These are phyloP conservation scores for Dichotomocladium elegans DNA, from an alignment of 371 early-diverging fungal genomes.

Conservation along the genomic window DNA sequence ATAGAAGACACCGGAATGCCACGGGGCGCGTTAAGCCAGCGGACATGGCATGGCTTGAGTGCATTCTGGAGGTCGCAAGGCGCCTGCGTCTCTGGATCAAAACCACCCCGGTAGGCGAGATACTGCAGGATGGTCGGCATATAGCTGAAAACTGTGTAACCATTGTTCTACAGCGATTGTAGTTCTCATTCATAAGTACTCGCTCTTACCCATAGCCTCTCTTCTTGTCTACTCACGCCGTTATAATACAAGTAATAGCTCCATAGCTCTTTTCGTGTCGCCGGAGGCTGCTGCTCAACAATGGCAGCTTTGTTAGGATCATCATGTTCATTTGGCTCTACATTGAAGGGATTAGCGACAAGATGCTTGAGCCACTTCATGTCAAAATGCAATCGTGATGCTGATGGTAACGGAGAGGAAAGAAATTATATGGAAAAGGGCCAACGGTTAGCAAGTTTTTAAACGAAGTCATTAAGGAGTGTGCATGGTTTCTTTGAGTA, in stretches of 20 bases:
- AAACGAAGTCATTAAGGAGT: no score
- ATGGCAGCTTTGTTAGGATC: neutral
- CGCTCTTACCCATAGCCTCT: no score
- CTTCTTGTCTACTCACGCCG: constrained; percentile 37
- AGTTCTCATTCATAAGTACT: no score
- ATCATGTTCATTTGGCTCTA: neutral
- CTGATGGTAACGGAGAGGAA: neutral
- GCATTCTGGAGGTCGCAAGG: constrained; percentile 31
- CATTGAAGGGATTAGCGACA: constrained; percentile 6
- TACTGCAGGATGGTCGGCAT: constrained; percentile 45
- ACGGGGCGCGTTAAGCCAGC: constrained; percentile 20
- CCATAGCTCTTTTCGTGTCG: constrained; percentile 41
- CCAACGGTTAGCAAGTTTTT: no score
- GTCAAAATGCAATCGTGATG: no score
- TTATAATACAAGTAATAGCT: constrained; percentile 52
- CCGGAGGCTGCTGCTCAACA: constrained; percentile 33
- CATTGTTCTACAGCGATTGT: constrained; percentile 38
- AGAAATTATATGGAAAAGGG: neutral
- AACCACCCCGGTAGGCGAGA: constrained; percentile 39
- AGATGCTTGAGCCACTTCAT: constrained; percentile 2
- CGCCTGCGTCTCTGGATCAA: constrained; percentile 20
- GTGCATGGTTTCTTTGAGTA: no score
- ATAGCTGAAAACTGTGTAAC: constrained; percentile 40
- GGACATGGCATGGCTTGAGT: constrained; percentile 26
- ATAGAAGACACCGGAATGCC: constrained; percentile 39